Evolutionary conservation across 176 grass and related monocot species (phyloP).

Genomic region (Avena eriantha): DNA sequence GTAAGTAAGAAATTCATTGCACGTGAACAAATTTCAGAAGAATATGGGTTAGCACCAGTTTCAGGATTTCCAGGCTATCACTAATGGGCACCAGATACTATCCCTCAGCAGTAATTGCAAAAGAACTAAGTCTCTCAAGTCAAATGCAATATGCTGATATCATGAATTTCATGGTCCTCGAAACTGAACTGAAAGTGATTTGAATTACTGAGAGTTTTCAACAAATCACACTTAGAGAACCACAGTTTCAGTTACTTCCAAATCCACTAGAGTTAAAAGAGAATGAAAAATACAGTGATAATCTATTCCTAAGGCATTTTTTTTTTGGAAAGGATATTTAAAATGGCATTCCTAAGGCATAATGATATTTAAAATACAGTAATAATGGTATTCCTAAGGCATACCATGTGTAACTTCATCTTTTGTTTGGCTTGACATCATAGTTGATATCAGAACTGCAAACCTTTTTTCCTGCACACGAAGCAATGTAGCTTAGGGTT

Average conservation of each 20-base stretch:
- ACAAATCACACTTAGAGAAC: not conserved
- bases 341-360: too few relatives aligned
- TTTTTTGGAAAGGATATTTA: too few relatives aligned
- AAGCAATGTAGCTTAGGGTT: slow-evolving; percentile 23
- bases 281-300: slow-evolving; percentile 15
- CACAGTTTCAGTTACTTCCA: slow-evolving; percentile 22
- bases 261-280: slow-evolving; percentile 7
- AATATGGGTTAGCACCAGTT: slow-evolving; percentile 7
- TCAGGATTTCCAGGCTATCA: slow-evolving; percentile 13
- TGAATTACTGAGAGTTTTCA: not conserved
- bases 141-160: not conserved
- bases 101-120: not conserved
- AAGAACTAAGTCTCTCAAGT: not conserved
- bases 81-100: not conserved
- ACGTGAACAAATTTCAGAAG: not conserved
- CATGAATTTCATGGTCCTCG: not conserved
- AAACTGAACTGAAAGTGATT: slow-evolving; percentile 15
- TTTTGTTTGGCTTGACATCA: slow-evolving; percentile 97
- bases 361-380: slow-evolving; percentile 27
- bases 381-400: slow-evolving; percentile 27
- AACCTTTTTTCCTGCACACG: slow-evolving; percentile 82
- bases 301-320: slow-evolving; percentile 39
- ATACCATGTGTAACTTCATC: slow-evolving; percentile 97
- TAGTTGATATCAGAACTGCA: slow-evolving; percentile 82
- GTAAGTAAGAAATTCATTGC: not conserved